Base-by-base conservation (phyloP, 2,329 filamentous ascomycete genomes). In the Pleomassaria siparia region DNA sequence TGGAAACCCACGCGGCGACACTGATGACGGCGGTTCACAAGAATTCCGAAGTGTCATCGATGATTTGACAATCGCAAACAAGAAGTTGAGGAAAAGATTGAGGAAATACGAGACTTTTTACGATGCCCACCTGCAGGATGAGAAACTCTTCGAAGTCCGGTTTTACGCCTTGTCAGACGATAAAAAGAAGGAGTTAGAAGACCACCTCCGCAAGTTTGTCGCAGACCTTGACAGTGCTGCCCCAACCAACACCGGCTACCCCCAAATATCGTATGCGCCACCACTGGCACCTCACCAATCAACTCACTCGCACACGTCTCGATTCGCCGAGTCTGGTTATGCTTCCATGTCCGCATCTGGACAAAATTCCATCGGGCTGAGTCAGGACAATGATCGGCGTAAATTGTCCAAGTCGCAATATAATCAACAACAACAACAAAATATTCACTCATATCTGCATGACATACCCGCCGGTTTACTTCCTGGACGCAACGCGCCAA, bases 11-110 rank as follows among this genome's bases (percentile, higher is more conserved):
- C 62, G 59, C 10, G 30, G 69, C 9, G 66, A 58, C 35, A 73
- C 70, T 6, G 72, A 74, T 37, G 75, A 74, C 24, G 88, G 82
- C 62, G 86, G 84, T 42, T 83, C 81, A 22, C 88, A 88, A 47
- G 89, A 91, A 46, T 91, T 84, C 50, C 80, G 89, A 39, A 87
- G 87, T 55, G 88, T 95, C 13, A 95, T 95, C 40, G 89, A 95
- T 60, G 90, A 95, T 64, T 71, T 95, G 49, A 95, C 89, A 0
- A 76, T 95, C 21, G 87, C 91, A 63, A 95, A 94, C 64, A 88
- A 89, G 66, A 85, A 83, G 43, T 69, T 95, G 51, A 91, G 86
- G 71, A 84, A 86, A 56, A 83, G 85, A 59, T 62, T 95, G 45
- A 86, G 82, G 59, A 85, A 82, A 44, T 88, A 88, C 52, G 86